A percentile compares a stretch with the other conserved stretches of the same genome.
These are phyloP conservation scores for Pichia sp. DNA, from an alignment of 1,139 yeast genomes.

Conservation along the genomic window DNA sequence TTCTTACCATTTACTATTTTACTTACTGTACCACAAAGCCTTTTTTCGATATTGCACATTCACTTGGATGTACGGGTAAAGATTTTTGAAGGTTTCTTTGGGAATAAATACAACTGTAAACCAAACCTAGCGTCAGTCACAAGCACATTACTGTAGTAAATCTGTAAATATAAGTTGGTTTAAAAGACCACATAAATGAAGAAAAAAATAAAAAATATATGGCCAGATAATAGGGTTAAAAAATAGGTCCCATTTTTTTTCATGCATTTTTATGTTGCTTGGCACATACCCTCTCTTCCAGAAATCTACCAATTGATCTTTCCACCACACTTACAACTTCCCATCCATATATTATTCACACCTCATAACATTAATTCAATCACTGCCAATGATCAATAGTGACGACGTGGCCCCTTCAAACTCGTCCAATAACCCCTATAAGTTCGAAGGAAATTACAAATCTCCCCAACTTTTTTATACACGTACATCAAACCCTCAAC, in stretches of 20 bases:
- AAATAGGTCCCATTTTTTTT: not conserved
- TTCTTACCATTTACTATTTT: no score
- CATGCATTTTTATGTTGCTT: not conserved
- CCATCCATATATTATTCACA: not conserved
- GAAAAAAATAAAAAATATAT: no score
- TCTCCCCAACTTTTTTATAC: not conserved
- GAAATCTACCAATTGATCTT: not conserved
- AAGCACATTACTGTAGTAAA: no score
- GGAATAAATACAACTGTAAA: no score
- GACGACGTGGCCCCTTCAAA: not conserved
- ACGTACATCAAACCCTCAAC: not conserved
- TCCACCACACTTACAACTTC: not conserved
- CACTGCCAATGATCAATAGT: not conserved
- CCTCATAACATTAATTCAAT: not conserved
- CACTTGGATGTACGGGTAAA: no score
- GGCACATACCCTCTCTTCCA: not conserved
- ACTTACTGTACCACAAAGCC: no score
- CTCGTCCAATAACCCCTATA: not conserved
- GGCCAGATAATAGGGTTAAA: no score
- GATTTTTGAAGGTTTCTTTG: no score
- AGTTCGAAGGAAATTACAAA: not conserved
- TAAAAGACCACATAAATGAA: no score
- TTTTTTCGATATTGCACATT: no score
- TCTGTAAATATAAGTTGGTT: no score
- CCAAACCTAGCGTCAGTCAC: no score